Percentiles rank a stretch among this genome's conserved stretches.
Evolutionary conservation across 768 basidiomycete genomes (phyloP).

Genomic region (Strobilomyces confusus): DNA sequence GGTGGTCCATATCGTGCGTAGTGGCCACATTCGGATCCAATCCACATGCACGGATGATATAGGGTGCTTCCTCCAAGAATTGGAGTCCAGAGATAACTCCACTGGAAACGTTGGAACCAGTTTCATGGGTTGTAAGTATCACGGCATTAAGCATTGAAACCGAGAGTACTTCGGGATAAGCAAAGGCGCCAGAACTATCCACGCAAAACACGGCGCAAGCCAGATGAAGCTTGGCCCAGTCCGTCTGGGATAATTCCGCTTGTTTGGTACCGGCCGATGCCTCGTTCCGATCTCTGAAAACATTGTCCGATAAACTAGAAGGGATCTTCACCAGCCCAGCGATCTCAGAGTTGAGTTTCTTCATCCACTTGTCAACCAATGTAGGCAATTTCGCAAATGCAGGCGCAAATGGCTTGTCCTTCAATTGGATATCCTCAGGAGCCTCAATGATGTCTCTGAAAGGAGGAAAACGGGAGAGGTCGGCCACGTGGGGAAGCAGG

Average conservation of each 20-base stretch:
- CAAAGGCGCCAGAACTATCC: background rate
- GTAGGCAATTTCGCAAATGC: constrained; percentile 10
- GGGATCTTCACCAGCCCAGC: constrained; percentile 1
- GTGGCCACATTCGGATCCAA: constrained; percentile 8
- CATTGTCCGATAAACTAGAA: background rate
- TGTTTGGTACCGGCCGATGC: background rate
- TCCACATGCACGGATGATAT: constrained; percentile 8
- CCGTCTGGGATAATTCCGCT: background rate
- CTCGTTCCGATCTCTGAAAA: background rate
- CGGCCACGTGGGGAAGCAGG: background rate
- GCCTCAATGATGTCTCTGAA: background rate
- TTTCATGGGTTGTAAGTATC: background rate
- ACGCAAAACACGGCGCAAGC: constrained; percentile 8
- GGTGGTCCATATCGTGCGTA: constrained; percentile 9
- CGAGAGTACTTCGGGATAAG: background rate
- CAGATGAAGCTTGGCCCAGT: background rate
- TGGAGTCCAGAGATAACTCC: background rate
- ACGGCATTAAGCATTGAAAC: background rate
- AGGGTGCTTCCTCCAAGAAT: constrained; percentile 5
- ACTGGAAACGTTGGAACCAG: background rate
- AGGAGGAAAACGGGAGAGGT: background rate
- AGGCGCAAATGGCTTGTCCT: background rate
- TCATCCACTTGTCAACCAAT: constrained; percentile 5
- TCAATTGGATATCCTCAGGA: background rate
- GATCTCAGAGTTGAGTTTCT: constrained; percentile 6